Evolutionary conservation across 768 basidiomycete genomes (phyloP), one percentile per base, ranked within the genome.

Genomic region (Amanita inopinata): DNA sequence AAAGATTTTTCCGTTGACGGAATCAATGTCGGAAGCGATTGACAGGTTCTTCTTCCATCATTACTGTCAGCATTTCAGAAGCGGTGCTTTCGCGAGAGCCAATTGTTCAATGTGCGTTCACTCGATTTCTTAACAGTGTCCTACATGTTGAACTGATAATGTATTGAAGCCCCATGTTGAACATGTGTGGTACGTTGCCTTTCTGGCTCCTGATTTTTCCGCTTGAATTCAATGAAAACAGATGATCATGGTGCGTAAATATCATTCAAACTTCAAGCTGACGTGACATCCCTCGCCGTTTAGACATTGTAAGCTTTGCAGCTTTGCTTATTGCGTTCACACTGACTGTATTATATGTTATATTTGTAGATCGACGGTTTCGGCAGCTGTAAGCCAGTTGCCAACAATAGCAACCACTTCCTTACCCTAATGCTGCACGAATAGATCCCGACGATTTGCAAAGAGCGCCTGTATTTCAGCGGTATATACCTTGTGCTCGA

Each of bases 31-130:
- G 36, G 53, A 66, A 3, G 82, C 86, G 5, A 78, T 97, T 32
- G 91, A 96, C 56, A 71, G 91, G 30, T 91, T 84, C 56, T 81
- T 81, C 57, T 94, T 93, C 67, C 86, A 81, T 46, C 91, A 93
- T 53, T 96, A 96, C 60, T 94, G 91, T 53, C 73, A 82, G 38
- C 61, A 69, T 34, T 97, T 94, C 64, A 74, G 91, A 46, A 78
- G 77, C 40, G 90, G 91, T 4, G 91, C 89, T 0, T 97, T 94
- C 60, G 87, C 88, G 1, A 69, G 86, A 40, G 90, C 92, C 6
- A 96, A 94, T 56, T 79, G 85, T 50, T 78, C 85, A 11, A 93
- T 97, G 80, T 93, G 62, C 48, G 87, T 70, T 25, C 10, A 44
- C 15, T 35, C 40, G 32, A 41, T 19, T 23, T 30, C 38, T 14